These are phyloP conservation scores for Mycothermus thermophilus DNA, from an alignment of 495 filamentous ascomycete species.

Conservation along the genomic window DNA sequence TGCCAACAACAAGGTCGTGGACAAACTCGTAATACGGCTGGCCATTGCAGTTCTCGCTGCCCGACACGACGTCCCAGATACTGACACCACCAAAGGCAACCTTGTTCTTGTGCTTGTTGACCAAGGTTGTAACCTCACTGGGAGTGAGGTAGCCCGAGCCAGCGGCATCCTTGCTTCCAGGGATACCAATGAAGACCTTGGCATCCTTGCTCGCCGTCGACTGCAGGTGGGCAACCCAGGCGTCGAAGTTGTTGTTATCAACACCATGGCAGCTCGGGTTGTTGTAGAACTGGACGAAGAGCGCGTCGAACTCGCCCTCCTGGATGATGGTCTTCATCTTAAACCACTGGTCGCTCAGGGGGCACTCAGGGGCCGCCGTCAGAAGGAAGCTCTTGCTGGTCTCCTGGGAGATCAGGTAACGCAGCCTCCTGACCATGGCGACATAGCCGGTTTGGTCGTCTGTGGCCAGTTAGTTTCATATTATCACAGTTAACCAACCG, in stretches of 20 bases:
- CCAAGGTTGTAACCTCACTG: conserved; percentile 7
- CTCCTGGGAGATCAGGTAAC: conserved; percentile 28
- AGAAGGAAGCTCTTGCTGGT: conserved; percentile 32
- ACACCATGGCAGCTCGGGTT: conserved; percentile 44
- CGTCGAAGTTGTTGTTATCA: conserved; percentile 40
- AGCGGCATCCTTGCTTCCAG: conserved; percentile 32
- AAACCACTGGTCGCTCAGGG: conserved; percentile 37
- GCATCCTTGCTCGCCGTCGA: conserved; percentile 40
- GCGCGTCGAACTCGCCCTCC: conserved; percentile 40
- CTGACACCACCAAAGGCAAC: conserved; percentile 28
- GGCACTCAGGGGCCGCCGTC: conserved; percentile 56
- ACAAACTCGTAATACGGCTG: conserved; percentile 18
- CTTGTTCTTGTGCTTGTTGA: conserved; percentile 21
- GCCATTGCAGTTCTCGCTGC: conserved; percentile 9
- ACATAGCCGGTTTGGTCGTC: conserved; percentile 20
- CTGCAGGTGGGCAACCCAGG: conserved; percentile 45
- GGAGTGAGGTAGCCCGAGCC: conserved; percentile 20
- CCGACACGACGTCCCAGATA: conserved; percentile 27
- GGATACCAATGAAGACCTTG: conserved; percentile 51
- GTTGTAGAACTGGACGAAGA: conserved; percentile 68
- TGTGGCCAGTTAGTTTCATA: conserved; percentile 1
- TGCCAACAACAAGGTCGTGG: conserved; percentile 11
- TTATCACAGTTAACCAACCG: conserved; percentile 1
- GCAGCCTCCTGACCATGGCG: conserved; percentile 39
- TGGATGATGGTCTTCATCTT: conserved; percentile 41